These are phyloP conservation scores for Fusarium redolens DNA, from an alignment of 2,329 filamentous ascomycete species.

Conservation along the genomic window DNA sequence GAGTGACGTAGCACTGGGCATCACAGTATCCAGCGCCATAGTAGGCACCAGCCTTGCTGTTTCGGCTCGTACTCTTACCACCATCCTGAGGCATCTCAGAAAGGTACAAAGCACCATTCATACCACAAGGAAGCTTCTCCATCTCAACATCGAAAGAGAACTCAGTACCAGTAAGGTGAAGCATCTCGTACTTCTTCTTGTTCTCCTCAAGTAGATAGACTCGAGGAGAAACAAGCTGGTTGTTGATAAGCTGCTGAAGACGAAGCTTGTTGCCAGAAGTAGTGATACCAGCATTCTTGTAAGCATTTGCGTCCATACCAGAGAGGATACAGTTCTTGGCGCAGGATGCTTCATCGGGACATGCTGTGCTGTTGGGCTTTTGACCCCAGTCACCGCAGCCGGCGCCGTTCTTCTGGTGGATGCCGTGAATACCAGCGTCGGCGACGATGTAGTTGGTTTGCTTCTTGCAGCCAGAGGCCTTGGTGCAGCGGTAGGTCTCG, in stretches of 20 bases:
- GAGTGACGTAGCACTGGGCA: constrained; percentile 64
- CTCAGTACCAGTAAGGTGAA: constrained; percentile 70
- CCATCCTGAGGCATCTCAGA: constrained; percentile 67
- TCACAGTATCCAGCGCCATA: constrained; percentile 75
- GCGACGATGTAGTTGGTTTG: constrained; percentile 62
- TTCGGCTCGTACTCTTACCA: constrained; percentile 58
- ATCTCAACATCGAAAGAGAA: constrained; percentile 75
- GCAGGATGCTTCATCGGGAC: constrained; percentile 62
- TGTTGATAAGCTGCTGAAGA: constrained; percentile 41
- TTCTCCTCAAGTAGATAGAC: constrained; percentile 68
- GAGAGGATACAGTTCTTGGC: constrained; percentile 66
- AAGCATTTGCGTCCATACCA: constrained; percentile 61
- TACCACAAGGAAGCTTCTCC: constrained; percentile 71
- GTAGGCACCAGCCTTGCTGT: constrained; percentile 67
- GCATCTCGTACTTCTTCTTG: constrained; percentile 68
- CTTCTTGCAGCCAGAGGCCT: constrained; percentile 58
- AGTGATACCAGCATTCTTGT: constrained; percentile 51
- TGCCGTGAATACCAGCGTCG: constrained; percentile 59
- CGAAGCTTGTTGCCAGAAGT: constrained; percentile 48
- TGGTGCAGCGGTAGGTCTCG: constrained; percentile 64
- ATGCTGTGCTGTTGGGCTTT: constrained; percentile 55
- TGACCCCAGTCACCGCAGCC: constrained; percentile 42
- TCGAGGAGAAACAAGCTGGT: constrained; percentile 53
- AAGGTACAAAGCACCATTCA: constrained; percentile 76
- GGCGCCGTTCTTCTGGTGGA: constrained; percentile 55